Evolutionary conservation across 75 land plant species (phyloP).

Genomic region (Pinus albicaulis): DNA sequence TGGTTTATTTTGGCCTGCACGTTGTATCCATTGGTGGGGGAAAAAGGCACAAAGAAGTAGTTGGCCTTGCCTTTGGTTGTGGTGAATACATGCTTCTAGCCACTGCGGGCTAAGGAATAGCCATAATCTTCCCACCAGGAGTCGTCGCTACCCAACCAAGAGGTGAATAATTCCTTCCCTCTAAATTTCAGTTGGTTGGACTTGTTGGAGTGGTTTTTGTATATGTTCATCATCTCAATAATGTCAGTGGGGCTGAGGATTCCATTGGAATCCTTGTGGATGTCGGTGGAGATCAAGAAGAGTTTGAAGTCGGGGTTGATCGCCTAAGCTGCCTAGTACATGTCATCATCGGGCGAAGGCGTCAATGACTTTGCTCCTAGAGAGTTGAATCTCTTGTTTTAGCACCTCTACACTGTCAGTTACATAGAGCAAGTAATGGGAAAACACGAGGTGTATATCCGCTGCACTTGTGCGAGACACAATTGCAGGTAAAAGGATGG

Average conservation of each 20-base stretch:
- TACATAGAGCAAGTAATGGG: conserved; percentile 6
- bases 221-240: conserved; percentile 12
- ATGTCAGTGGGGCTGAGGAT: conserved; percentile 8
- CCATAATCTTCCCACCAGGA: neutral
- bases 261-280: conserved; percentile 1
- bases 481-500: too few species aligned
- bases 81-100: conserved; percentile 8
- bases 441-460: neutral
- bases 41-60: conserved; percentile 13
- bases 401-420: conserved; percentile 1
- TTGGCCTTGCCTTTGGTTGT: neutral
- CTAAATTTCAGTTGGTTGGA: neutral
- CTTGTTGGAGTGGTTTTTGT: conserved; percentile 6
- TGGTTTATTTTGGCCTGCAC: too few species aligned
- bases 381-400: conserved; percentile 21
- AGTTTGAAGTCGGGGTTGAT: conserved; percentile 14
- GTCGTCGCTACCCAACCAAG: conserved; percentile 13
- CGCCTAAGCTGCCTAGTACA: neutral
- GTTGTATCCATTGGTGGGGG: conserved; percentile 14
- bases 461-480: neutral
- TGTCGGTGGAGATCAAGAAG: conserved; percentile 30
- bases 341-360: conserved; percentile 29
- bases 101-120: conserved; percentile 7
- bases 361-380: conserved; percentile 23
- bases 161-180: conserved; percentile 12